Conservation (phyloP, 306 rosid species). For the Dalbergia cultrata region DNA sequence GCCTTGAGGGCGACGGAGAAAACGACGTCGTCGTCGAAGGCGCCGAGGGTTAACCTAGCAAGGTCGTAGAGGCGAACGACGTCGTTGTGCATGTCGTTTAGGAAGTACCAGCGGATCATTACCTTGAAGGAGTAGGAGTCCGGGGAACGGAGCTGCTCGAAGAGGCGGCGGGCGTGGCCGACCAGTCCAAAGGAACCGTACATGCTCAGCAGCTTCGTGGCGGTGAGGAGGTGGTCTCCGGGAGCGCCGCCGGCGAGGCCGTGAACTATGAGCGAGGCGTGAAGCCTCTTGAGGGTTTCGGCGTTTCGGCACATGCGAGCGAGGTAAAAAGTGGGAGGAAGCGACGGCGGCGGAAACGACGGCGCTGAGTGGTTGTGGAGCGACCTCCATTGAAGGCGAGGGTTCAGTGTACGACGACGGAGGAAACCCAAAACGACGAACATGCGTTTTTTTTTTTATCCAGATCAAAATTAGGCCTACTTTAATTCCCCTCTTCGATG, state of each 20-base stretch:
- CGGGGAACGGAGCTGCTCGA: constrained; percentile 61
- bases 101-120: constrained; percentile 75
- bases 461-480: too few species aligned
- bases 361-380: constrained; percentile 5
- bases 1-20: constrained; percentile 71
- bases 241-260: constrained; percentile 45
- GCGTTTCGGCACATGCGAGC: constrained; percentile 57
- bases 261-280: constrained; percentile 59
- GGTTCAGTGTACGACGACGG: background rate
- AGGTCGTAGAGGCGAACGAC: constrained; percentile 58
- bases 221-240: constrained; percentile 40
- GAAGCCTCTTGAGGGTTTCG: constrained; percentile 60
- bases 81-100: constrained; percentile 56
- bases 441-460: background rate
- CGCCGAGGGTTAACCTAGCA: constrained; percentile 45
- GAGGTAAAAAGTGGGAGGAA: constrained; percentile 54
- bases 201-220: constrained; percentile 63
- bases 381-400: constrained; percentile 38
- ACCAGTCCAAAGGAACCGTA: constrained; percentile 66
- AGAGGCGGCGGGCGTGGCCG: constrained; percentile 67
- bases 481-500: too few species aligned
- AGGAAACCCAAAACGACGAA: background rate
- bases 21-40: constrained; percentile 55
- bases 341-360: constrained; percentile 36
- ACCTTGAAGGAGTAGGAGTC: constrained; percentile 71